Conservation (phyloP, 108 stramenopile genomes). For the Fragilariopsis cylindrus region DNA sequence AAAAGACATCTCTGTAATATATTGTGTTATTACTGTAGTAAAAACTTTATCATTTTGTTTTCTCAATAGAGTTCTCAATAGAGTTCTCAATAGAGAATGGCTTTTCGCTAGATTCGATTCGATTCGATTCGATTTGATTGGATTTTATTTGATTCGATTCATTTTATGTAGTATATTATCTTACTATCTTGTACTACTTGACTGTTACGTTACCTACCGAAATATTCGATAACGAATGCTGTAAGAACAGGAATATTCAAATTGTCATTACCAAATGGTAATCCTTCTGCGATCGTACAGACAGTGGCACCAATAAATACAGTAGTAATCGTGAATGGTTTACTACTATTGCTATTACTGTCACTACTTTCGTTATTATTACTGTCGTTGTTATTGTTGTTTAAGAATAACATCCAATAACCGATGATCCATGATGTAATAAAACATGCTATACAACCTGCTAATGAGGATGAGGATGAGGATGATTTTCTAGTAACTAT, state of each 20-base stretch:
- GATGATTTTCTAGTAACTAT: not conserved
- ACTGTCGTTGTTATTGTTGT: not conserved
- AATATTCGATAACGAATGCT: conserved; percentile 29
- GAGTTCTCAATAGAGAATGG: no score
- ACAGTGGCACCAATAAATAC: conserved; percentile 37
- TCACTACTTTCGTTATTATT: not conserved
- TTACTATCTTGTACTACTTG: no score
- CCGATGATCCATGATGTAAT: conserved; percentile 39
- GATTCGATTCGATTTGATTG: no score
- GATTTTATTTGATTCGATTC: no score
- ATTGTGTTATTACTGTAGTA: no score
- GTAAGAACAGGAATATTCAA: conserved; percentile 55
- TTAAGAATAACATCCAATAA: conserved; percentile 15
- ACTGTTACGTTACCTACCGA: not conserved
- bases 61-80: no score
- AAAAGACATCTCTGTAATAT: no score
- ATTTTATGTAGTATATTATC: no score
- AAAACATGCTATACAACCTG: conserved; percentile 58
- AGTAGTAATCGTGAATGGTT: not conserved
- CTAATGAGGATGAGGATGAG: conserved; percentile 36
- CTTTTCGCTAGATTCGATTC: no score
- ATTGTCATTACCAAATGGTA: conserved; percentile 60
- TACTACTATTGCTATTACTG: not conserved
- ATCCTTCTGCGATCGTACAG: conserved; percentile 54
- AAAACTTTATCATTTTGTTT: no score